These are phyloP conservation scores for Aspergillus versicolor DNA, from an alignment of 2,329 filamentous ascomycete species.

Conservation along the genomic window DNA sequence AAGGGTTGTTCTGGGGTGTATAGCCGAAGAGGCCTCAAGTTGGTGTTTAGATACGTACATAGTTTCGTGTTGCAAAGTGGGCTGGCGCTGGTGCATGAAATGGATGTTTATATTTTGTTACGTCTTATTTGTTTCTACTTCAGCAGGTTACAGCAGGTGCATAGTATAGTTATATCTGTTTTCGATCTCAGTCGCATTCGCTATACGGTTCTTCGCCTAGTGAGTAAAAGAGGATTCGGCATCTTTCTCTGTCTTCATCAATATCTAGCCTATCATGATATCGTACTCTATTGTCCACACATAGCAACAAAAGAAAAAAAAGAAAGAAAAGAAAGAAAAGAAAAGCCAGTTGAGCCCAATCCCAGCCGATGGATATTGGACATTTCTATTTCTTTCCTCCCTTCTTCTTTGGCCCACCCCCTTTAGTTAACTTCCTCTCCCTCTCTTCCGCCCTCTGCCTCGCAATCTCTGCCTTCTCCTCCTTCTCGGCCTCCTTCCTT, in stretches of 20 bases:
- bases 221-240: not conserved
- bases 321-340: no score
- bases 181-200: not conserved
- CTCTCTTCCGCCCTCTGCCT: constrained; percentile 38
- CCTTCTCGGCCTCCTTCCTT: constrained; percentile 74
- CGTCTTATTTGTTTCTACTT: not conserved
- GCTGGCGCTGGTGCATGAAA: constrained; percentile 26
- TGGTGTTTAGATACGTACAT: not conserved
- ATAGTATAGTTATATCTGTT: not conserved
- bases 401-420: constrained; percentile 38
- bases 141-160: not conserved
- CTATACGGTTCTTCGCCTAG: not conserved
- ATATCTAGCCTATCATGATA: not conserved
- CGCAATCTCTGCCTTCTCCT: constrained; percentile 45
- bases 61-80: constrained; percentile 6
- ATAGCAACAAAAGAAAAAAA: not conserved
- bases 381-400: constrained; percentile 19
- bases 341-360: not conserved
- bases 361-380: not conserved
- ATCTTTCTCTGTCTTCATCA: not conserved
- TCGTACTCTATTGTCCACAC: not conserved
- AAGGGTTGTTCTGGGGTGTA: constrained; percentile 46
- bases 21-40: constrained; percentile 9
- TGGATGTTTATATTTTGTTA: not conserved
- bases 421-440: constrained; percentile 35